A percentile compares a stretch with the other conserved stretches of the same genome.
These are phyloP conservation scores for Diutina sp. DNA, from an alignment of 1,139 yeast species.

Conservation along the genomic window DNA sequence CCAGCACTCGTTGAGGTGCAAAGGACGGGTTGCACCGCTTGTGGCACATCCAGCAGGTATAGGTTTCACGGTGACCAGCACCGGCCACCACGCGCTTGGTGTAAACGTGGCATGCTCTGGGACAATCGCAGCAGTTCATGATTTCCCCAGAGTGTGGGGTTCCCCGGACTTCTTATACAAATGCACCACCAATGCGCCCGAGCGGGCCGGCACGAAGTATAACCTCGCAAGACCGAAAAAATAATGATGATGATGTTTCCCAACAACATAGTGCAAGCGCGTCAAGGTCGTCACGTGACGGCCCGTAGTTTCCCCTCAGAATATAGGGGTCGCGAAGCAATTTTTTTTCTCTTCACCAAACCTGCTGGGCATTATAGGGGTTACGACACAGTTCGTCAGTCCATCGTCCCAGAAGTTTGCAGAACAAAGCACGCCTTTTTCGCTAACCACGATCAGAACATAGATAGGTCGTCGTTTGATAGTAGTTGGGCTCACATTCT, in stretches of 20 bases:
- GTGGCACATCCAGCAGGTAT: conserved; percentile 2
- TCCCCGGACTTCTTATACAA: neutral
- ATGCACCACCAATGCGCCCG: neutral
- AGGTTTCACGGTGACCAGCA: neutral
- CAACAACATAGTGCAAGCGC: neutral
- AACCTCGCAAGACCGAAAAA: neutral
- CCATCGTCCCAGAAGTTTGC: neutral
- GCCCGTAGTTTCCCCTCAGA: neutral
- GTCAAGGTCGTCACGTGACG: neutral
- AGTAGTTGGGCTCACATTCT: conserved; percentile 2
- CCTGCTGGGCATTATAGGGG: neutral
- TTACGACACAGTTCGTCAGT: neutral
- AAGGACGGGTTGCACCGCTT: conserved; percentile 2
- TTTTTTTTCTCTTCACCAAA: neutral
- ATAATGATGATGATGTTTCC: neutral
- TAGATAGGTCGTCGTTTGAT: conserved; percentile 2
- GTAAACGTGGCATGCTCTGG: neutral
- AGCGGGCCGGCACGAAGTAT: neutral
- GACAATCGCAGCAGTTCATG: conserved; percentile 1
- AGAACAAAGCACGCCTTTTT: neutral
- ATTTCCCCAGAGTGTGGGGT: neutral
- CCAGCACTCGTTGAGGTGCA: neutral
- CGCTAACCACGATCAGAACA: conserved; percentile 2
- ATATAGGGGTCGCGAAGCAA: neutral
- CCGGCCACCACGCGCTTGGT: neutral